Conservation (phyloP, 1,284 basidiomycete species). For the Puccinia brachypodii region DNA sequence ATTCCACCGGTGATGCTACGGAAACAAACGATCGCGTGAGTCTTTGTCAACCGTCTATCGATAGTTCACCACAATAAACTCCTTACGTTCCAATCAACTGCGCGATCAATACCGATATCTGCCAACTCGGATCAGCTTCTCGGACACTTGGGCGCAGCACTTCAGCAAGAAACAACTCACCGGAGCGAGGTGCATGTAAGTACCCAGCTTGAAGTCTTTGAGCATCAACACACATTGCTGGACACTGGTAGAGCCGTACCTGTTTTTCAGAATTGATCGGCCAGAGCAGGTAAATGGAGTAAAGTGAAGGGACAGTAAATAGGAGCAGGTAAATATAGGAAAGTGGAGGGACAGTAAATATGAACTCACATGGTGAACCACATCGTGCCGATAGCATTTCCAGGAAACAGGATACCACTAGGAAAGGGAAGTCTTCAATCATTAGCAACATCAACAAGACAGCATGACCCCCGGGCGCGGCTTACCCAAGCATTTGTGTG, state of each 20-base stretch:
- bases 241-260: conserved; percentile 36
- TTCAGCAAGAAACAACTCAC: neutral
- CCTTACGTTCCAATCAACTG: conserved; percentile 36
- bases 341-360: neutral
- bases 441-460: neutral
- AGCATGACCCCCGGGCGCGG: neutral
- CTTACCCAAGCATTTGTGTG: conserved; percentile 42
- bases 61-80: neutral
- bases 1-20: conserved; percentile 10
- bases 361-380: conserved; percentile 33
- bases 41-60: neutral
- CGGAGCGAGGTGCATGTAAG: conserved; percentile 34
- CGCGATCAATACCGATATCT: conserved; percentile 12
- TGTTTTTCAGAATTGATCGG: neutral
- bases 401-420: conserved; percentile 33
- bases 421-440: neutral
- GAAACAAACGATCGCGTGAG: neutral
- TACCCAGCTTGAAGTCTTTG: conserved; percentile 40
- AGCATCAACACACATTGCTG: conserved; percentile 33
- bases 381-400: conserved; percentile 44
- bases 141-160: neutral
- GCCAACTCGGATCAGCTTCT: neutral
- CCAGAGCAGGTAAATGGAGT: neutral
- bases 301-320: neutral
- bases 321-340: neutral